These are phyloP conservation scores for Neurospora cerealis DNA, from an alignment of 495 filamentous ascomycete genomes.

Conservation along the genomic window DNA sequence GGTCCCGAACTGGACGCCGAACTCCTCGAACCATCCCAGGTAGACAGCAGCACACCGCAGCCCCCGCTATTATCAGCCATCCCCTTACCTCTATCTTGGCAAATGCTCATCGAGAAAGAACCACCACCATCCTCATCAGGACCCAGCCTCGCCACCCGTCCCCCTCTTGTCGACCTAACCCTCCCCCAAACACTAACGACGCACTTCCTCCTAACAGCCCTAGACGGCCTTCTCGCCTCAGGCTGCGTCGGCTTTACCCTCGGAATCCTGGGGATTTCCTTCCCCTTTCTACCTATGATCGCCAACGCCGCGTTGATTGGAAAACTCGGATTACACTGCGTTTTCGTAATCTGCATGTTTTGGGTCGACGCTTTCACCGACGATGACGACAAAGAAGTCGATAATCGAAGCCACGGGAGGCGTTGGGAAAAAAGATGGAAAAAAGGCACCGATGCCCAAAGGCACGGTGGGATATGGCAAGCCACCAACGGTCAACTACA, in stretches of 20 bases:
- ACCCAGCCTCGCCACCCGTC: background rate
- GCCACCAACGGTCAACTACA: background rate
- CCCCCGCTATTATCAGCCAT: background rate
- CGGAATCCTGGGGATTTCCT: conserved; percentile 11
- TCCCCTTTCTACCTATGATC: conserved; percentile 4
- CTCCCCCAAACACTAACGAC: conserved; percentile 4
- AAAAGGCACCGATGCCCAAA: background rate
- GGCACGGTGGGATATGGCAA: background rate
- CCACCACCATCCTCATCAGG: background rate
- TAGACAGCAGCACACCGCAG: background rate
- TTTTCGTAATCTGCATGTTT: conserved; percentile 13
- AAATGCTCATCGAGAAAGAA: conserved; percentile 11
- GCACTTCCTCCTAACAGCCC: conserved; percentile 11
- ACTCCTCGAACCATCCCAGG: background rate
- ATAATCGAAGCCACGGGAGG: background rate
- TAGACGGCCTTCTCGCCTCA: conserved; percentile 15
- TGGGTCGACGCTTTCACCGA: background rate
- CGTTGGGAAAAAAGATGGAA: background rate
- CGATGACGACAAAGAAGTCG: background rate
- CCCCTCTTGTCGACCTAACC: conserved; percentile 8
- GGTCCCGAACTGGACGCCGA: background rate
- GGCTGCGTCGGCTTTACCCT: conserved; percentile 13
- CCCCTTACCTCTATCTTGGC: conserved; percentile 11
- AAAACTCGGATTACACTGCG: conserved; percentile 10
- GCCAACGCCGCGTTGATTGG: conserved; percentile 6